Conservation (phyloP, 176 grass and related monocot species). For the Ananas comosus region DNA sequence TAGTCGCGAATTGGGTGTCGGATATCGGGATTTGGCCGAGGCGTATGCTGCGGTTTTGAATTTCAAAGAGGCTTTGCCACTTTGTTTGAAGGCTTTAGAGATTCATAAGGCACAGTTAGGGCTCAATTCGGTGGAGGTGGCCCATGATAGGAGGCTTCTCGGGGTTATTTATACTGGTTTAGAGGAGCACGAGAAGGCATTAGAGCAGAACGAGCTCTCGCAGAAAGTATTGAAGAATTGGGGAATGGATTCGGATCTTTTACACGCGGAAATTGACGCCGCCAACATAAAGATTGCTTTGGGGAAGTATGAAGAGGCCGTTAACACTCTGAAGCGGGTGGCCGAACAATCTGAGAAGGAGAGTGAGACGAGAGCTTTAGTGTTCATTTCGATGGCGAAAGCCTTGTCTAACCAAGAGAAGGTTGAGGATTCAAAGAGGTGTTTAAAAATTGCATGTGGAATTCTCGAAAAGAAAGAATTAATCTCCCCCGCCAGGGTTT, state of each 20-base stretch:
- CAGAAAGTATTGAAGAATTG: slow-evolving; percentile 78
- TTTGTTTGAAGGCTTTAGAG: slow-evolving; percentile 72
- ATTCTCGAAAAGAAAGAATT: slow-evolving; percentile 65
- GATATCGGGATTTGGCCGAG: slow-evolving; percentile 62
- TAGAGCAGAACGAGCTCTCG: slow-evolving; percentile 69
- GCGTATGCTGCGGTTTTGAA: slow-evolving; percentile 65
- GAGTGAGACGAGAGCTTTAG: slow-evolving; percentile 49
- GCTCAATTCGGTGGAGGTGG: slow-evolving; percentile 78
- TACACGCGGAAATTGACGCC: slow-evolving; percentile 60
- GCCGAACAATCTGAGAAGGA: slow-evolving; percentile 44
- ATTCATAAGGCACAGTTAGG: slow-evolving; percentile 56
- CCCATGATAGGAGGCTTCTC: slow-evolving; percentile 71
- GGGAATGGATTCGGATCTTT: slow-evolving; percentile 50
- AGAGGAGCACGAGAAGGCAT: slow-evolving; percentile 66
- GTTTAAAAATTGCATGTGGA: slow-evolving; percentile 50
- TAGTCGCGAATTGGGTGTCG: slow-evolving; percentile 60
- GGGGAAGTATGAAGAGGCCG: slow-evolving; percentile 66
- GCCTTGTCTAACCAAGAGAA: slow-evolving; percentile 65
- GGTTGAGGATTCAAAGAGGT: slow-evolving; percentile 53
- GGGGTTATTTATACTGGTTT: slow-evolving; percentile 86
- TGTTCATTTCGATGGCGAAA: slow-evolving; percentile 80
- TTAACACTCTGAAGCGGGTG: slow-evolving; percentile 36
- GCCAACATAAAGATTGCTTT: slow-evolving; percentile 79
- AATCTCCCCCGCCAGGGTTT: slow-evolving; percentile 40
- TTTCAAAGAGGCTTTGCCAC: slow-evolving; percentile 70